phyloP scores from a whole-genome alignment of 1,139 yeast species.

The Kodamaea plutei region DNA sequence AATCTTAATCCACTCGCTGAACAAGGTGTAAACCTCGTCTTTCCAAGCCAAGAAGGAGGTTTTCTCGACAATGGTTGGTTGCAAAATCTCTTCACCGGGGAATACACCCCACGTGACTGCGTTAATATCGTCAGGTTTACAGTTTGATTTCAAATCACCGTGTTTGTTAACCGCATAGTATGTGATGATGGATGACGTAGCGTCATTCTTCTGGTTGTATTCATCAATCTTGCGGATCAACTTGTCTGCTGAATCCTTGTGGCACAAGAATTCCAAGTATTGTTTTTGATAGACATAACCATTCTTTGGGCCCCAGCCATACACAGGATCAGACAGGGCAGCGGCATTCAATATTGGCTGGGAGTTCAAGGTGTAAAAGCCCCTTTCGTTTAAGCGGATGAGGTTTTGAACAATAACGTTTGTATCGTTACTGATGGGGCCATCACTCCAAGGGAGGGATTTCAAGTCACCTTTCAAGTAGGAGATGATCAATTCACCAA shows the following conservation, averaged over 20 bases:
- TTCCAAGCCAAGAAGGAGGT: conserved; percentile 93
- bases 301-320: conserved; percentile 95
- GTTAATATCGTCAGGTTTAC: conserved; percentile 73
- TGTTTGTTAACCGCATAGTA: conserved; percentile 72
- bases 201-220: conserved; percentile 36
- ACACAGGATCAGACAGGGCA: conserved; percentile 62
- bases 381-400: conserved; percentile 57
- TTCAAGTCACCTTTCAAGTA: conserved; percentile 68
- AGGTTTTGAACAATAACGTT: conserved; percentile 57
- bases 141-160: conserved; percentile 61
- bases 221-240: conserved; percentile 35
- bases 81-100: conserved; percentile 87
- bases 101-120: conserved; percentile 98
- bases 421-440: conserved; percentile 78
- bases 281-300: conserved; percentile 96
- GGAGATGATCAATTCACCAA: conserved; percentile 56
- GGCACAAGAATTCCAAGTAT: conserved; percentile 80
- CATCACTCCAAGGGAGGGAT: conserved; percentile 94
- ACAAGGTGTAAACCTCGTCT: conserved; percentile 85
- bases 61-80: conserved; percentile 90
- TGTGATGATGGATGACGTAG: conserved; percentile 48
- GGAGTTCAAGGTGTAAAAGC: conserved; percentile 81
- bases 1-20: conserved; percentile 74
- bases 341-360: conserved; percentile 92
- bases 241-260: conserved; percentile 46